Conservation (phyloP, 192 early-diverging fungal genomes). For the Coemansia sp. region DNA sequence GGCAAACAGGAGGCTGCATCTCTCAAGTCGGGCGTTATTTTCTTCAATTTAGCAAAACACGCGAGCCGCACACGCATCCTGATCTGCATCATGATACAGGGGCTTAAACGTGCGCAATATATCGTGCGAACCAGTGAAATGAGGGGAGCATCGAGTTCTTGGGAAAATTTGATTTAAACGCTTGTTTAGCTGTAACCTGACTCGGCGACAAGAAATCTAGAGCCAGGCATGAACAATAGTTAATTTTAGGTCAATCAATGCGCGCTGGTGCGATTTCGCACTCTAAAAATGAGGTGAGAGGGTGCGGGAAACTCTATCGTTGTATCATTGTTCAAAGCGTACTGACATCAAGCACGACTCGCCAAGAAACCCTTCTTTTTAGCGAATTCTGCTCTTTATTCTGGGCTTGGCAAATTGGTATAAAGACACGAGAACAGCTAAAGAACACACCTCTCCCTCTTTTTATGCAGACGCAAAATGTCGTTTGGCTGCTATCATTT, state of each 20-base stretch:
- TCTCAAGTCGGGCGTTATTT: background rate
- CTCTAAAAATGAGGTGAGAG: background rate
- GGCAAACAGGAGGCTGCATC: background rate
- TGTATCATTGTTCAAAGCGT: background rate
- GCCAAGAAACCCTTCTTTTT: background rate
- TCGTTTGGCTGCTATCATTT: too few species aligned
- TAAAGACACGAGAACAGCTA: background rate
- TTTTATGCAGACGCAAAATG: background rate
- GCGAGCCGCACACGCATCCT: background rate
- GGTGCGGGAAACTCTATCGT: background rate
- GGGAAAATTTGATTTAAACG: background rate
- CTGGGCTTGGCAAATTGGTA: background rate
- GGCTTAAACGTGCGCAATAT: background rate
- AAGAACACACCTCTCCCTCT: background rate
- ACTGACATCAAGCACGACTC: background rate
- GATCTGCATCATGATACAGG: background rate
- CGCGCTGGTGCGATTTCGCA: background rate
- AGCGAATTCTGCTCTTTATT: background rate
- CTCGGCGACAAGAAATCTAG: background rate
- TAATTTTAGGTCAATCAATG: slow-evolving; percentile 1
- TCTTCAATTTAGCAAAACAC: background rate
- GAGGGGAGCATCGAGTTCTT: background rate
- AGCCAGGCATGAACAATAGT: background rate
- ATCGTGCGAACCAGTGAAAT: background rate
- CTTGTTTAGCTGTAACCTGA: background rate